phyloP scores from a whole-genome alignment of 495 filamentous ascomycete genomes.

The Hyaloscypha hepaticicola region DNA sequence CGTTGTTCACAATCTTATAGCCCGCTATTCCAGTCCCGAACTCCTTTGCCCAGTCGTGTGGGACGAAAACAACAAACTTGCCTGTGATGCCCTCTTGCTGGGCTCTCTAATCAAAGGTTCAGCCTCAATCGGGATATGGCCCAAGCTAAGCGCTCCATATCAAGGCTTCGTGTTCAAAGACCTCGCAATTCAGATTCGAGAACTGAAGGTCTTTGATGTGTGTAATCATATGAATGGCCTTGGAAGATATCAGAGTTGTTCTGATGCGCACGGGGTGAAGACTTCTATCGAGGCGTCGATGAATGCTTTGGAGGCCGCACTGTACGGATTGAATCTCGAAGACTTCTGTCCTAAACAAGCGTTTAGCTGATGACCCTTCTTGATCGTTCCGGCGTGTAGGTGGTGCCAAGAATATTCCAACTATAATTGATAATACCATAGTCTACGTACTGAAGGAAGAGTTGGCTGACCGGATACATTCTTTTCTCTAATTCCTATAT shows the following conservation, averaged over 20 bases:
- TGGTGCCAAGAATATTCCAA: no score
- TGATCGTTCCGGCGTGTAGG: no score
- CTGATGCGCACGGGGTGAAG: slow-evolving; percentile 6
- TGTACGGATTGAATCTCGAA: slow-evolving; percentile 31
- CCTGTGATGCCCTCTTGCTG: slow-evolving; percentile 25
- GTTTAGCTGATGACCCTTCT: no score
- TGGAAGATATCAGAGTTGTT: neutral
- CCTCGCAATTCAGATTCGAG: slow-evolving; percentile 5
- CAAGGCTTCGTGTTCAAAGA: slow-evolving; percentile 7
- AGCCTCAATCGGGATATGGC: slow-evolving; percentile 14
- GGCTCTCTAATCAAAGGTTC: slow-evolving; percentile 23
- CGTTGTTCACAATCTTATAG: slow-evolving; percentile 9
- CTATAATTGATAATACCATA: no score
- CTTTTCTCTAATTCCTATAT: no score
- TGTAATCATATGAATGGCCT: neutral
- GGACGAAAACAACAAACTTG: neutral
- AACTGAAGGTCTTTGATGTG: slow-evolving; percentile 5
- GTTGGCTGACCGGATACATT: no score
- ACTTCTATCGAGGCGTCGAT: neutral
- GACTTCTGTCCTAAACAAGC: slow-evolving; percentile 7
- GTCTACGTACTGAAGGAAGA: no score
- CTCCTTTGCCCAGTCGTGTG: neutral
- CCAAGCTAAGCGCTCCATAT: slow-evolving; percentile 17
- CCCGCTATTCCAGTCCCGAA: neutral
- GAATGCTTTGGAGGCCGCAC: slow-evolving; percentile 57